Evolutionary conservation across 129 eudicot genomes (phyloP).

Genomic region (Oenanthe sinensis): DNA sequence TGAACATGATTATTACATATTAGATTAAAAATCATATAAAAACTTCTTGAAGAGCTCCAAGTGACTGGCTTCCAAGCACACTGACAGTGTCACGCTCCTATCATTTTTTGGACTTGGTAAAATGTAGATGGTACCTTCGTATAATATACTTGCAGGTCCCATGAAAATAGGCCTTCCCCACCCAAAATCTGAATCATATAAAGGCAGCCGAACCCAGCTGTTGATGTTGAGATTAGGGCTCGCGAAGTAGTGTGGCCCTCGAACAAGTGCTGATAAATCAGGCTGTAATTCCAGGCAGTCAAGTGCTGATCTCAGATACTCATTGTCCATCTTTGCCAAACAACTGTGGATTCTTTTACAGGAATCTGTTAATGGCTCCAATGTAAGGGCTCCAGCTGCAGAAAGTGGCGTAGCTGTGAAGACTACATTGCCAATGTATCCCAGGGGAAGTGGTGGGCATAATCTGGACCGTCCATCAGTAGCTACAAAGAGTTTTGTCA

Average conservation of each 20-base stretch:
- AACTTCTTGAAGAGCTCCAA: conserved; percentile 42
- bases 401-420: conserved; percentile 41
- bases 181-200: conserved; percentile 60
- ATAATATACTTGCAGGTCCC: conserved; percentile 47
- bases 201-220: conserved; percentile 49
- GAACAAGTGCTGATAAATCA: conserved; percentile 32
- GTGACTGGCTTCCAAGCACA: conserved; percentile 39
- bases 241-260: conserved; percentile 41
- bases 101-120: conserved; percentile 40
- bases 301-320: conserved; percentile 49
- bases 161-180: conserved; percentile 54
- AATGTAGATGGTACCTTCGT: conserved; percentile 44
- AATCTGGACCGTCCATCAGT: conserved; percentile 50
- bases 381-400: conserved; percentile 30
- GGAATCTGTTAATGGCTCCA: conserved; percentile 30
- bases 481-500: conserved; percentile 43
- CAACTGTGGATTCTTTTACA: conserved; percentile 39
- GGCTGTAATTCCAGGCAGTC: conserved; percentile 44
- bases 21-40: conserved; percentile 30
- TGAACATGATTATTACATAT: background rate
- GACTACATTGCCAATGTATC: conserved; percentile 57
- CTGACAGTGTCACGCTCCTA: conserved; percentile 36
- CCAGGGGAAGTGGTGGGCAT: conserved; percentile 44
- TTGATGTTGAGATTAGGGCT: conserved; percentile 56
- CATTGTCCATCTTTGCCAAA: conserved; percentile 39